phyloP scores from a whole-genome alignment of 2,329 filamentous ascomycete species.

The Calcarisporium arbuscula region DNA sequence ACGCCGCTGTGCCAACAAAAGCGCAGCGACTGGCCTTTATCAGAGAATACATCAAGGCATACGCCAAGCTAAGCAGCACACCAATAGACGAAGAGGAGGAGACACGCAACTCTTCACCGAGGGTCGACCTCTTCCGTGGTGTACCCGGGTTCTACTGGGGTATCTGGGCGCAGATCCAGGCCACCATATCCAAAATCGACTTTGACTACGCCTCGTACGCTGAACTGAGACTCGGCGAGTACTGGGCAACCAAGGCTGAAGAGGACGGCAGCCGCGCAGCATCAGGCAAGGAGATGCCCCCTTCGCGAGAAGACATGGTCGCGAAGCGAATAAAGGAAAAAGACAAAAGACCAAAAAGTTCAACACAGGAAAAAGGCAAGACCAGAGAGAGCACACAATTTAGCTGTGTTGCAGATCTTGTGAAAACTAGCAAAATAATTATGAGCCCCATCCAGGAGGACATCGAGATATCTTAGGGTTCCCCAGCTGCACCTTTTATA shows the following conservation, averaged over 20 bases:
- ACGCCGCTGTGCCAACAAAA: conserved; percentile 71
- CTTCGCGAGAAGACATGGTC: conserved; percentile 79
- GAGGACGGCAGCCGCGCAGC: conserved; percentile 52
- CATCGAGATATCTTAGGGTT: no score
- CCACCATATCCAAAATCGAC: conserved; percentile 88
- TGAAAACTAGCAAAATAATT: no score
- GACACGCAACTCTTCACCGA: conserved; percentile 61
- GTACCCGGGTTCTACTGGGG: conserved; percentile 89
- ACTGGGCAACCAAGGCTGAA: conserved; percentile 85
- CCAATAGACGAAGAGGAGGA: conserved; percentile 52
- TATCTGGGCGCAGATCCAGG: conserved; percentile 93
- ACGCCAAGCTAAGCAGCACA: conserved; percentile 48
- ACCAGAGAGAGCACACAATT: no score
- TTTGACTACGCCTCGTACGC: conserved; percentile 96
- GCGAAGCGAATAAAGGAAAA: conserved; percentile 18
- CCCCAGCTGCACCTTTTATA: no score
- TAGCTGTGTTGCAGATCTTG: no score
- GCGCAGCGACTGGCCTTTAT: conserved; percentile 75
- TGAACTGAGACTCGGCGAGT: conserved; percentile 78
- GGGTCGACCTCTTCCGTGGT: conserved; percentile 83
- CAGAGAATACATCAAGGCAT: conserved; percentile 72
- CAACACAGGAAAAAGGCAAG: no score
- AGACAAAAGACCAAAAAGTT: no score
- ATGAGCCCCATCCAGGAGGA: no score
- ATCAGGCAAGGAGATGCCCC: conserved; percentile 54